Conservation (phyloP, 768 basidiomycete species). For the Dioszegia hungarica region DNA sequence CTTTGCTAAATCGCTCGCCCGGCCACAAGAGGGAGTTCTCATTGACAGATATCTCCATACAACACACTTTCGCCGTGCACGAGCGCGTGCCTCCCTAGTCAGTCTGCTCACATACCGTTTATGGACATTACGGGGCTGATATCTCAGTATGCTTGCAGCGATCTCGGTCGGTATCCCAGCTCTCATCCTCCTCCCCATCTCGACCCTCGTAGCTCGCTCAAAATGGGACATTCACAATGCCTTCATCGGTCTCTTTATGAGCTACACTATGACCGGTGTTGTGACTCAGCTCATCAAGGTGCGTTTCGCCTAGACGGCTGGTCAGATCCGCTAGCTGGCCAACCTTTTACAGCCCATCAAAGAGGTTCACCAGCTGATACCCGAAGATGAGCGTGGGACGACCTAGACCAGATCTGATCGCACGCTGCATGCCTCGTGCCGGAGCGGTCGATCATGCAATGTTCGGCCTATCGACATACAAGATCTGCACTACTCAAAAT, state of each 20-base stretch:
- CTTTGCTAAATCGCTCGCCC: constrained; percentile 32
- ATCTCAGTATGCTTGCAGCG: constrained; percentile 39
- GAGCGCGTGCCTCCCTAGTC: constrained; percentile 43
- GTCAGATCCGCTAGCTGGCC: constrained; percentile 10
- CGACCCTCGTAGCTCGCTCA: constrained; percentile 66
- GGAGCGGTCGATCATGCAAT: constrained; percentile 62
- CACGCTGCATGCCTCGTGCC: constrained; percentile 55
- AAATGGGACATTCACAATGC: constrained; percentile 86
- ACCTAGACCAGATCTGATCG: constrained; percentile 46
- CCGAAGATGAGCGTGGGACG: constrained; percentile 54
- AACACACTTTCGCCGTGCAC: constrained; percentile 39
- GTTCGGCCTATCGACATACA: constrained; percentile 68
- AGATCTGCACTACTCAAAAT: constrained; percentile 73
- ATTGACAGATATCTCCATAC: constrained; percentile 43
- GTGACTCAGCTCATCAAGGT: constrained; percentile 77
- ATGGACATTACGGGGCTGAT: neutral
- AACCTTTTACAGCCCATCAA: too few relatives aligned
- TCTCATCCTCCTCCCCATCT: constrained; percentile 64
- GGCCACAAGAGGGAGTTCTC: constrained; percentile 48
- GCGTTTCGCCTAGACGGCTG: neutral
- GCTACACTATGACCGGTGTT: constrained; percentile 69
- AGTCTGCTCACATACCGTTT: neutral
- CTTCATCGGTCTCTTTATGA: constrained; percentile 60
- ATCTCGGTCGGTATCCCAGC: constrained; percentile 63
- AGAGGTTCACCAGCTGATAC: neutral